Base-by-base conservation (phyloP, 1,284 basidiomycete species). In the Austropuccinia psidii region DNA sequence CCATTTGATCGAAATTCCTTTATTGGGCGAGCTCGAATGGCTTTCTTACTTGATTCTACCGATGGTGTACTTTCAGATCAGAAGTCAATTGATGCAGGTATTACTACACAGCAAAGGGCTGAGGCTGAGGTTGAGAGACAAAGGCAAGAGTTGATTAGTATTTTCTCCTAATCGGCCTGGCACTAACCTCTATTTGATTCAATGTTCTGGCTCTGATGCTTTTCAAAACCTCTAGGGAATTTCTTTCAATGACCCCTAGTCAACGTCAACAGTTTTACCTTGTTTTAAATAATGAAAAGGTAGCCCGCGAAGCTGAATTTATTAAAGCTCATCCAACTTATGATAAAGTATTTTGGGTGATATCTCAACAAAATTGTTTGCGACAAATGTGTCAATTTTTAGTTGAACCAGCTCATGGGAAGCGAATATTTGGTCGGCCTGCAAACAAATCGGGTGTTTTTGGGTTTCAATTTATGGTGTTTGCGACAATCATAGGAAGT, bases 341-440 rank as follows among this genome's bases (percentile, higher is more conserved):
- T 78, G 95, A 98, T 82, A 89, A 88, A 78, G 87, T 90, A 0
- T 89, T 97, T 77, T 97, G 91, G 88, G 76, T 96, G 9, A 90
- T 98, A 80, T 87, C 89, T 2, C 93, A 96, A 81, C 86, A 86
- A 77, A 93, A 90, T 77, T 81, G 82, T 3, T 60, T 96, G 50
- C 88, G 95, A 0, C 85, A 84, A 65, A 81, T 89, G 73, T 97
- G 91, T 80, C 95, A 98, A 82, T 87, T 86, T 72, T 80, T 96
- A 37, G 91, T 95, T 6, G 86, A 87, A 17, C 90, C 94, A 0
- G 86, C 91, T 0, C 86, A 88, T 76, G 93, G 92, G 77, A 62
- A 74, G 7, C 72, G 72, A 9, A 37, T 65, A 1, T 58, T 58
- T 33, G 72, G 72, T 33, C 62, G 54, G 50, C 39, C 49, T n/a